phyloP scores from a whole-genome alignment of 768 basidiomycete species.

The Zangia roseola region DNA sequence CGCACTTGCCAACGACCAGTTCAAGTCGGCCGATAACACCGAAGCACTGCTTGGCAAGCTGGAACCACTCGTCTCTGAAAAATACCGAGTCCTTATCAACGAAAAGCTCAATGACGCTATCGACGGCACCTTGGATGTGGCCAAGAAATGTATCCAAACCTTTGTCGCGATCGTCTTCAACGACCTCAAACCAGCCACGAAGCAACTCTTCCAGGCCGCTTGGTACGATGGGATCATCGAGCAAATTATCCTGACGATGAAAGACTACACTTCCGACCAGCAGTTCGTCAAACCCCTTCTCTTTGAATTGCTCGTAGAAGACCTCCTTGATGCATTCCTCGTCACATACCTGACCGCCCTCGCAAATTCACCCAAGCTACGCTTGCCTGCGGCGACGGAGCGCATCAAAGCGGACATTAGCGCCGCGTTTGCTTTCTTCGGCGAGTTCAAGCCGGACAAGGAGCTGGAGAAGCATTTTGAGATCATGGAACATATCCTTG shows the following conservation, averaged over 20 bases:
- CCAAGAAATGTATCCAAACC: constrained; percentile 94
- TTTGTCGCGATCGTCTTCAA: constrained; percentile 95
- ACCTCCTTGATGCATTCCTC: constrained; percentile 88
- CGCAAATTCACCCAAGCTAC: constrained; percentile 78
- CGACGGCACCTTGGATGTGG: constrained; percentile 97
- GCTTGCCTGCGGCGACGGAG: constrained; percentile 81
- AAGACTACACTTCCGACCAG: constrained; percentile 95
- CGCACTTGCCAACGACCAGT: constrained; percentile 95
- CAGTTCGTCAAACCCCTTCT: constrained; percentile 86
- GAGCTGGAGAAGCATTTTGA: constrained; percentile 85
- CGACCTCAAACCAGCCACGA: constrained; percentile 86
- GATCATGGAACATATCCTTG: constrained; percentile 79
- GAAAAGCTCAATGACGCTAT: constrained; percentile 94
- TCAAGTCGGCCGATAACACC: constrained; percentile 92
- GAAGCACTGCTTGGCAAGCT: constrained; percentile 83
- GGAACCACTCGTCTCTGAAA: constrained; percentile 90
- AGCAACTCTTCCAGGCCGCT: constrained; percentile 72
- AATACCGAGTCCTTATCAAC: constrained; percentile 80
- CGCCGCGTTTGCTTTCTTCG: constrained; percentile 79
- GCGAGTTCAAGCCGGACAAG: constrained; percentile 67
- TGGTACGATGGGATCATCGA: constrained; percentile 92
- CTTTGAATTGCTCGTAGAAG: constrained; percentile 89
- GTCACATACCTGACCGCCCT: constrained; percentile 88
- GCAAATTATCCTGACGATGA: constrained; percentile 92
- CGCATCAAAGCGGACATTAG: constrained; percentile 81